Evolutionary conservation across 2,329 filamentous ascomycete genomes (phyloP).

Genomic region (Aspergillus intermedius): DNA sequence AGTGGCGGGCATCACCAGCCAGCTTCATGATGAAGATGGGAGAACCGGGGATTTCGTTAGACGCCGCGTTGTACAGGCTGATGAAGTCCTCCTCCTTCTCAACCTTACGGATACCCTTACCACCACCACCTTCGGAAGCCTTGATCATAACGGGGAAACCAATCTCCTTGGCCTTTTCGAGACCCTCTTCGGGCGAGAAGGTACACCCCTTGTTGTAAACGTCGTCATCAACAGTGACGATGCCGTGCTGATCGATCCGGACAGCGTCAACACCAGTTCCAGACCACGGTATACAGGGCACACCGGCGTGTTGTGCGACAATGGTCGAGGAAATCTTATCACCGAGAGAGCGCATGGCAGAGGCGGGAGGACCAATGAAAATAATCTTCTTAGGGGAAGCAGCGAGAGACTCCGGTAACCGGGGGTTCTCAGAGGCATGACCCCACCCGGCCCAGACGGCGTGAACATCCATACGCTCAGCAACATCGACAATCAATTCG

Average conservation of each 20-base stretch:
- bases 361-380: conserved; percentile 96
- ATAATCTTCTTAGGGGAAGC: conserved; percentile 98
- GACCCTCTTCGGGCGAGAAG: conserved; percentile 79
- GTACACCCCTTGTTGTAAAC: conserved; percentile 90
- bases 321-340: conserved; percentile 99
- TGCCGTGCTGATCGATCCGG: conserved; percentile 67
- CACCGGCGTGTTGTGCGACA: conserved; percentile 90
- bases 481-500: conserved; percentile 96
- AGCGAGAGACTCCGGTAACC: conserved; percentile 89
- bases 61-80: conserved; percentile 86
- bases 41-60: conserved; percentile 94
- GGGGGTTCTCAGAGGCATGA: conserved; percentile 97
- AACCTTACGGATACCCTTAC: conserved; percentile 98
- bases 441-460: conserved; percentile 99
- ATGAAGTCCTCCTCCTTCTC: conserved; percentile 77
- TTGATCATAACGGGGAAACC: conserved; percentile 99
- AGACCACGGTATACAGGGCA: conserved; percentile 99
- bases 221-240: conserved; percentile 84
- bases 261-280: conserved; percentile 85
- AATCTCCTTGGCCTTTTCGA: conserved; percentile 78
- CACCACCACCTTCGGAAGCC: conserved; percentile 98
- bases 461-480: conserved; percentile 96
- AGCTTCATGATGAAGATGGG: conserved; percentile 99
- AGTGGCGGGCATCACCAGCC: conserved; percentile 87
- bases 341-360: conserved; percentile 96